Evolutionary conservation across 345 rosid genomes (phyloP), one percentile per base, ranked within the genome.

Genomic region (Populus pruinosa): DNA sequence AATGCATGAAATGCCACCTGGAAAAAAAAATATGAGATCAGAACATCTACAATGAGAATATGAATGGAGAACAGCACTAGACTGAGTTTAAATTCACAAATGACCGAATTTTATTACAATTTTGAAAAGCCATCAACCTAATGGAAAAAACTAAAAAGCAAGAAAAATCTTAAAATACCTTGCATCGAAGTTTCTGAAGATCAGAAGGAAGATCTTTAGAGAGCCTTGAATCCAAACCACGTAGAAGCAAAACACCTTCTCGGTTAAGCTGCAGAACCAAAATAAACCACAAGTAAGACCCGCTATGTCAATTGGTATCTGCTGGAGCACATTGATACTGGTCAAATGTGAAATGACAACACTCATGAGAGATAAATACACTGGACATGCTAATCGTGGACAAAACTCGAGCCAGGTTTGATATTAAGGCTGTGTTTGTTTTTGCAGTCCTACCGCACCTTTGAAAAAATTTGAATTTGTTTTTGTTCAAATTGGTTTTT

Each of bases 101-200:
- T 20, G n/a, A 23, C 8, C 23, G 9, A 23, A 20, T 55, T 55
- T 21, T 21, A 10, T 27, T 0, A 21, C 6, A 49, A 49, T 5
- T 17, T 7, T 49, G 17, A 17, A 64, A 64, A 64, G 6, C 36
- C 36, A 4, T 64, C 20, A 33, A 25, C 29, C 36, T 64, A 21
- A 49, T 67, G 5, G 41, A 1, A 72, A 61, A 29, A 62, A 31
- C 67, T 23, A 63, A 61, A 31, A 47, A 14, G 27, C 69, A 18
- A 36, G 36, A 35, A 8, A 7, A 7, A 29, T 10, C 47, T 49
- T 29, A 29, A 0, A 66, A 36, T 82, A 93, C 99, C 95, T 96
- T 96, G 88, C 99, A 96, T 39, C 95, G 92, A 17, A 94, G 92
- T 82, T 92, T 94, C 86, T 92, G 99, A 80, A 94, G 95, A 88